Evolutionary conservation across 2,329 filamentous ascomycete genomes (phyloP).

Genomic region (Rachicladosporium sp.): DNA sequence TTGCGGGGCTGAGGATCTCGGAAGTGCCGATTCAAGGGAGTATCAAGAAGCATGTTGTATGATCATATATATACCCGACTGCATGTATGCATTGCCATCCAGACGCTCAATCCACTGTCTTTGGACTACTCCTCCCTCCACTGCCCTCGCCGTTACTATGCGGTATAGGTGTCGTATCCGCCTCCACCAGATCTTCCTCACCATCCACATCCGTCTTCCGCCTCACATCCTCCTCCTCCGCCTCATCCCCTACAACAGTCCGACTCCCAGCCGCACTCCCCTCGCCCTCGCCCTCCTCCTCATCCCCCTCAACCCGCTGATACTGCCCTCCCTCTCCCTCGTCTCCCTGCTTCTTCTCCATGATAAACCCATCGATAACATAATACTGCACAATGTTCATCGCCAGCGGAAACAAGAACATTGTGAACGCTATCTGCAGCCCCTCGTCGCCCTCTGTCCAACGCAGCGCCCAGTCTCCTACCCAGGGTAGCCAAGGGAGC

Average conservation of each 20-base stretch:
- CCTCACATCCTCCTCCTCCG: constrained; percentile 2
- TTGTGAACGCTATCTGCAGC: constrained; percentile 89
- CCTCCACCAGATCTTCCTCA: constrained; percentile 13
- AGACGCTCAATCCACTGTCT: constrained; percentile 3
- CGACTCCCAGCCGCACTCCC: constrained; percentile 9
- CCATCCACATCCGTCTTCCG: constrained; percentile 12
- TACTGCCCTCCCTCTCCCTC: constrained; percentile 8
- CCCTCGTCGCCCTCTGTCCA: constrained; percentile 96
- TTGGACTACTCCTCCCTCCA: constrained; percentile 1
- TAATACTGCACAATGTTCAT: constrained; percentile 99
- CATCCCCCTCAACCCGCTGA: constrained; percentile 21
- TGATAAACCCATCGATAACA: constrained; percentile 97
- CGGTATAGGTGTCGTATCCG: background rate
- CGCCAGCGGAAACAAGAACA: constrained; percentile 95
- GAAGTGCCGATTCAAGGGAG: no score
- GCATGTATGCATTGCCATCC: no score
- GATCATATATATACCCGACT: background rate
- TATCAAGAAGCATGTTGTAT: no score
- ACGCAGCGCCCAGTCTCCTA: constrained; percentile 89
- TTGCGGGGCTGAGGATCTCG: no score
- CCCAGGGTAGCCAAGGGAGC: constrained; percentile 77
- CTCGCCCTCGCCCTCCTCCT: constrained; percentile 24
- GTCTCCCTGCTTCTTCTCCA: constrained; percentile 46
- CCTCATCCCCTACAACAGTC: constrained; percentile 7
- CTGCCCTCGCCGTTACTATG: constrained; percentile 2